Evolutionary conservation across 2,329 filamentous ascomycete species (phyloP), one percentile per base, ranked within the genome.

Genomic region (Ilyonectria destructans): DNA sequence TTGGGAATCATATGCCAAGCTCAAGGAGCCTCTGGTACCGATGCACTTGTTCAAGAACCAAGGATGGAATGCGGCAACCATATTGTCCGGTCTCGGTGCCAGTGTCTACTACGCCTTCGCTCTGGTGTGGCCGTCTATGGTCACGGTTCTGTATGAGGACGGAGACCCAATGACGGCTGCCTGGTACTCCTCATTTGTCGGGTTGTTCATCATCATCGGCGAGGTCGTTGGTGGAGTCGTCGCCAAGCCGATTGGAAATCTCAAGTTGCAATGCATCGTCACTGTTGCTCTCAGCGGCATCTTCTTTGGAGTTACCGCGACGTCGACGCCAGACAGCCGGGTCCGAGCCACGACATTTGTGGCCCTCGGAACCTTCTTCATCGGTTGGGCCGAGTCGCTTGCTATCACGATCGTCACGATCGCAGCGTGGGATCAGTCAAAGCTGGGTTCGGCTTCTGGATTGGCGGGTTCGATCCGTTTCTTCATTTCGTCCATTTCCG

Each of bases 61-160:
- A 29, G 71, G 67, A 21, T 80, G 79, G 75, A 75, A 77, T 31
- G 76, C 79, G 8, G 74, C 75, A 10, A 76, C 77, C 21, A 70
- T 81, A 35, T 66, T 80, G 26, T 76, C 76, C 9, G 78, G 78
- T 19, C 71, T 82, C 4, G 80, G 79, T 19, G 80, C 80, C n/a
- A 78, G 77, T 48, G 76, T 81, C 12, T 82, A 82, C 73, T 82
- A 81, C 61, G 80, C 78, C 54, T 77, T 82, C 46, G 79, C 79
- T 31, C 78, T 82, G 19, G 74, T 82, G 13, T 82, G 80, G 80
- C 80, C 80, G 1, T 69, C 71, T 19, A 80, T 80, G 75, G 76
- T 81, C 6, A 70, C 71, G 8, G 76, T 78, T 26, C 60, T 82
- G 19, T 81, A 80, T 67, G 65, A 74, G 3, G 74, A 76, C 68